Base-by-base conservation (phyloP, 164 flowering plant species). In the Aristolochia contorta region DNA sequence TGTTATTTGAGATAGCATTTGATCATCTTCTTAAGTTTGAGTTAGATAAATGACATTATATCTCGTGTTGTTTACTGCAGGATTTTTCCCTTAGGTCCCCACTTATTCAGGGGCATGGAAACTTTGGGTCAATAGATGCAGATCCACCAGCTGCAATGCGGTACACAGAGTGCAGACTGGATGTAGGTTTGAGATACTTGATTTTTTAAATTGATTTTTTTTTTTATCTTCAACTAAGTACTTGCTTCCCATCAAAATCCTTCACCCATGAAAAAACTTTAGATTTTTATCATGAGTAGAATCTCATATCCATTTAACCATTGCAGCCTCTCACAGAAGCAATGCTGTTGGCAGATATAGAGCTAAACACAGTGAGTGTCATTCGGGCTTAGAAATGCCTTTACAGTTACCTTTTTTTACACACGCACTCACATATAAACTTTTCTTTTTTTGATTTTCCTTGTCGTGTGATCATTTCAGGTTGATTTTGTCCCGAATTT, bases 61-160 rank as follows among this genome's bases (percentile, higher is more conserved):
- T 70, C 12, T 25, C 47, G 48, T 57, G 27, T 47, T 46, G 8
- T 16, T 16, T 62, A 16, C 12, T 70, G 23, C 78, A 89, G 98
- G 96, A 90, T 79, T 93, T 93, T 69, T 90, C 98, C 56, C 65
- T 93, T 71, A 83, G 97, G 5, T 76, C 70, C 65, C 90, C 96
- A 13, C 92, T 93, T 30, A 78, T 93, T 67, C 84, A 76, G 56
- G 98, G 98, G 50, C 98, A 93, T 77, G 98, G 98, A 21, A 93
- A 93, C 77, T 93, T 93, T 81, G 98, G 98, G 56, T 93, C 98
- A 47, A 66, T 93, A 65, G 98, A 93, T 79, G 92, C 97, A 12
- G 98, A 93, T 71, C 97, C 97, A 72, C 81, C 98, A 60, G 98
- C 98, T 73, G 98, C 98, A 61, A 93, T 93, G 98, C 86, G 98